Evolutionary conservation across 2,329 filamentous ascomycete species (phyloP), one percentile per base, ranked within the genome.

Genomic region (Stagonosporopsis tanaceti): DNA sequence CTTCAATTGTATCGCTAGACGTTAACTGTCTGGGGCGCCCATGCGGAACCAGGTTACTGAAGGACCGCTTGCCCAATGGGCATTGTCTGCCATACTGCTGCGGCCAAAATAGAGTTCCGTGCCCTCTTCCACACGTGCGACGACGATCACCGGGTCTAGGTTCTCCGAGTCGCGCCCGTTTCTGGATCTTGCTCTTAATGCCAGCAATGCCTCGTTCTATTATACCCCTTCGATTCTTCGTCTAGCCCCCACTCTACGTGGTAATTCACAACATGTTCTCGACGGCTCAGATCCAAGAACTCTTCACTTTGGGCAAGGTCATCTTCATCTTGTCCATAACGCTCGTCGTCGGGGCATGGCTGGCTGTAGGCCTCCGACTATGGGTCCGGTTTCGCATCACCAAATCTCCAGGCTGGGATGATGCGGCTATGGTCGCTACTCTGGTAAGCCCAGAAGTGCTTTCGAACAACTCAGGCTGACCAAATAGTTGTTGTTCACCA

Each of bases 331-430:
- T 71, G 8, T 58, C 67, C 38, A 65, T 74, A n/a, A 61, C 55
- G 14, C 68, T 76, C 35, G 57, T 74, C n/a, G 30, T 66, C 41
- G 48, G 69, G 15, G 61, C 64, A 50, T 76, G 72, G 60, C 37
- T 64, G 14, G 65, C 71, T 6, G 71, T 76, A n/a, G 52, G 50
- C 22, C 55, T 75, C 14, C 68, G 73, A 27, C 50, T 76, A 56
- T 76, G 70, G 70, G 73, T 74, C 17, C 63, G 73, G 25, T 59
- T 67, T 35, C 64, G 66, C 20, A 72, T 75, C 32, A 75, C 73
- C 17, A 74, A 68, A 50, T 67, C 66, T 44, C 66, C 70, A 39
- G 72, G 73, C 20, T 74, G 70, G 70, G 73, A 76, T 52, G 73
- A 76, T 62, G 65, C 61, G 4, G 64, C 65, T 4, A 75, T 76